A percentile compares a stretch with the other conserved stretches of the same genome.
These are phyloP conservation scores for Botrytis hyacinthi DNA, from an alignment of 2,329 filamentous ascomycete genomes.

Conservation along the genomic window DNA sequence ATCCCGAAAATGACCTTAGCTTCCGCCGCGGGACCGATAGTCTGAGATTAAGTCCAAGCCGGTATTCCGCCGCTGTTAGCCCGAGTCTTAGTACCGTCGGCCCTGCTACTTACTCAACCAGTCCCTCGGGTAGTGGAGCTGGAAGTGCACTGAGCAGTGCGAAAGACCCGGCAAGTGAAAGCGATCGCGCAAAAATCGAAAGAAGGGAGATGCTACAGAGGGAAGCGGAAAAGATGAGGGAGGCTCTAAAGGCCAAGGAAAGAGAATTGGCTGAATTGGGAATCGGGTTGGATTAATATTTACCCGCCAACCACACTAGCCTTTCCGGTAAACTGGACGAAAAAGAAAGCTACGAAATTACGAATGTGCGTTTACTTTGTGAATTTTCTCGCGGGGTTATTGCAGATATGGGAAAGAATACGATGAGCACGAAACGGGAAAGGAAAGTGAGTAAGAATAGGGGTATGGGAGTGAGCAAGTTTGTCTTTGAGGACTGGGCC, in stretches of 20 bases:
- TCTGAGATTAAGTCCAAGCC: constrained; percentile 25
- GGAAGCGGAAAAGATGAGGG: constrained; percentile 71
- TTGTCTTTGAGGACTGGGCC: neutral
- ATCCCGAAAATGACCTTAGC: constrained; percentile 17
- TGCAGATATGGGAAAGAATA: neutral
- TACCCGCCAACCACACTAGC: neutral
- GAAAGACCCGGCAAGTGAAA: constrained; percentile 43
- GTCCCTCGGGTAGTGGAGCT: constrained; percentile 41
- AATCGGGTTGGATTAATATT: constrained; percentile 15
- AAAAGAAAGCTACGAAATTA: constrained; percentile 10
- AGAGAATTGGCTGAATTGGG: constrained; percentile 36
- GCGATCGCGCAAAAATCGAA: constrained; percentile 57
- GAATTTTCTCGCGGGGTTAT: neutral
- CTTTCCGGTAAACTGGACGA: neutral
- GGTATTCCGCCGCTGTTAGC: constrained; percentile 24
- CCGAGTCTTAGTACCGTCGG: constrained; percentile 21
- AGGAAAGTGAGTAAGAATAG: constrained; percentile 1
- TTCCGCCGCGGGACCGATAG: constrained; percentile 19
- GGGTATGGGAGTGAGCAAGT: neutral
- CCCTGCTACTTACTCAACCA: constrained; percentile 24
- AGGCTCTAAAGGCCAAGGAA: constrained; percentile 38
- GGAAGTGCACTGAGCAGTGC: constrained; percentile 35
- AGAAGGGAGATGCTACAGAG: constrained; percentile 64
- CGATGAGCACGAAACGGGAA: neutral
- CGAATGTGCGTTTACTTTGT: constrained; percentile 2